Evolutionary conservation across 1,284 basidiomycete genomes (phyloP).

Genomic region (Pholiota adiposa): DNA sequence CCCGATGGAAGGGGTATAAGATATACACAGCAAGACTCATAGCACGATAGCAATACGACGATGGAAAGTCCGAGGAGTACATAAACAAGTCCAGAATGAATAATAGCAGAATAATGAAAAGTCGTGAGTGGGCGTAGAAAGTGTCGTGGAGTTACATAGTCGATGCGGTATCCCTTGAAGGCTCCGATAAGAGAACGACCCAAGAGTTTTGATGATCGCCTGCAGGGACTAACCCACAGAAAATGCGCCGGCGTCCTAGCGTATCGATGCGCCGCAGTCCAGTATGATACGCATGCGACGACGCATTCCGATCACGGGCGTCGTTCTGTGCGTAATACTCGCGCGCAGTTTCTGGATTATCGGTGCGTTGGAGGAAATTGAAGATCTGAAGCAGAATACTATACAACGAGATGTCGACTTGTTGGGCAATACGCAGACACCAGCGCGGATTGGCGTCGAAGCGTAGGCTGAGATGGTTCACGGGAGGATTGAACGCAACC

Average conservation of each 20-base stretch:
- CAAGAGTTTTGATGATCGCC: neutral
- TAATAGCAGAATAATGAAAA: neutral
- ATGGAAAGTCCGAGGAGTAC: neutral
- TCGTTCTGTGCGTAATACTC: no score
- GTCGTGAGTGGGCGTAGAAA: neutral
- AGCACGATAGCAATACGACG: neutral
- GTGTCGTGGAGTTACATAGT: no score
- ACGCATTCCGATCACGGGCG: neutral
- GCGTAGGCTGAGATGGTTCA: neutral
- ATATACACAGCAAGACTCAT: neutral
- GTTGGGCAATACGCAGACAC: neutral
- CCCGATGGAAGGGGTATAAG: neutral
- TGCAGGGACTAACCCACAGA: neutral
- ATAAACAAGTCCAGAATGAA: neutral
- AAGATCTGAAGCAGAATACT: neutral
- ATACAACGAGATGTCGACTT: neutral
- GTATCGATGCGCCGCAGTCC: neutral
- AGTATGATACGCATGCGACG: neutral
- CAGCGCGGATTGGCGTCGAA: neutral
- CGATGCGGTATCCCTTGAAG: neutral
- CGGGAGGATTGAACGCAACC: neutral
- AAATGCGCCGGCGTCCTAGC: neutral
- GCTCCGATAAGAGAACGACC: neutral
- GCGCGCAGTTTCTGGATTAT: neutral
- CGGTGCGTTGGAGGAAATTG: neutral